Percentiles rank a stretch among this genome's conserved stretches.
These are phyloP conservation scores for Puccinia horiana DNA, from an alignment of 1,284 basidiomycete genomes.

Conservation along the genomic window DNA sequence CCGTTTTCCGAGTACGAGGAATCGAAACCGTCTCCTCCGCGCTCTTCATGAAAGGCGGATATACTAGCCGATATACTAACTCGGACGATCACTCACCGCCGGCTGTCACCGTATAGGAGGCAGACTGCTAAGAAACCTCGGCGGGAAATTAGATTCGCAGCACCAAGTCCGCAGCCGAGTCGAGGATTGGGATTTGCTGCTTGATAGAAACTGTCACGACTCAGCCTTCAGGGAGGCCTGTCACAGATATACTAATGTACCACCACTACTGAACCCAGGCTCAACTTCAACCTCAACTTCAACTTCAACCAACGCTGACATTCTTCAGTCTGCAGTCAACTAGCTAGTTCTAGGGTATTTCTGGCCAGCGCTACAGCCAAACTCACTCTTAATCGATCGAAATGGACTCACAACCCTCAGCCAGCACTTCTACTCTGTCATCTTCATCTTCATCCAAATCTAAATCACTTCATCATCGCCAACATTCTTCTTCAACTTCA, in stretches of 20 bases:
- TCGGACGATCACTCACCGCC: not conserved
- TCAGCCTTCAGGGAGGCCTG: no score
- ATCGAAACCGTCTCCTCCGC: constrained; percentile 47
- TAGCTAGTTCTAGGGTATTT: no score
- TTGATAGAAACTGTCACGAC: no score
- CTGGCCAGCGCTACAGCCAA: no score
- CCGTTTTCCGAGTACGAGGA: constrained; percentile 47
- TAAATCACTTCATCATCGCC: not conserved
- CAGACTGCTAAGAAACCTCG: not conserved
- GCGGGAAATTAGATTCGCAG: not conserved
- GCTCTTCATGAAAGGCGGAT: constrained; percentile 35
- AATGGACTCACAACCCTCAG: not conserved
- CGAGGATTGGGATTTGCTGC: no score
- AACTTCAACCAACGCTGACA: no score
- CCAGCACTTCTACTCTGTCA: constrained; percentile 7
- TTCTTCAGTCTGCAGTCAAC: no score
- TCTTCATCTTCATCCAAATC: not conserved
- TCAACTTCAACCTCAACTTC: no score
- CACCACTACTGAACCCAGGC: no score
- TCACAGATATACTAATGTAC: no score
- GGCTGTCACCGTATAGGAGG: no score
- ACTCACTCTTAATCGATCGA: not conserved
- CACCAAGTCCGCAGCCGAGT: no score
- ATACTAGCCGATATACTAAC: constrained; percentile 49
- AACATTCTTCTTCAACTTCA: not conserved